Conservation (phyloP, 495 filamentous ascomycete species). For the Lasiosphaeria ovina region DNA sequence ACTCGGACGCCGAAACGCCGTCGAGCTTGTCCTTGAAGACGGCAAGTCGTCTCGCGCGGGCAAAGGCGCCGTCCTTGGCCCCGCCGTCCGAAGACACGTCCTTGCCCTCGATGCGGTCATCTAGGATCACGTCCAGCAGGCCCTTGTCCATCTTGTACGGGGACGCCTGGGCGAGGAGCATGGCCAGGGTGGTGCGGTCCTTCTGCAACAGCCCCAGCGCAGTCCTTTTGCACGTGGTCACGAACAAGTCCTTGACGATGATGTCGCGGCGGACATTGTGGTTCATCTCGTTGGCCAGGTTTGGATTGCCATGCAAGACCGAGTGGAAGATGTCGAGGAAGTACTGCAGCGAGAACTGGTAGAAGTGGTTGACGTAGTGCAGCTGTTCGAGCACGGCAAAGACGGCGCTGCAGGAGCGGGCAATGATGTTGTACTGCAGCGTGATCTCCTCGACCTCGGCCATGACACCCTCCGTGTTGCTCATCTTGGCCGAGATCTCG, state of each 20-base stretch:
- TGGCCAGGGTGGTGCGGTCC: constrained; percentile 90
- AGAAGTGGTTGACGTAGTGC: constrained; percentile 98
- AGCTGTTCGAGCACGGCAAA: constrained; percentile 96
- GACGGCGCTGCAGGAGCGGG: constrained; percentile 89
- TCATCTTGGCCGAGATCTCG: constrained; percentile 94
- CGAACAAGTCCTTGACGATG: constrained; percentile 85
- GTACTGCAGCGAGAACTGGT: constrained; percentile 97
- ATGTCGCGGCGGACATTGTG: constrained; percentile 75
- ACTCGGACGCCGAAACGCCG: constrained; percentile 57
- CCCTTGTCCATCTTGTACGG: constrained; percentile 91
- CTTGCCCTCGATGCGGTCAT: constrained; percentile 68
- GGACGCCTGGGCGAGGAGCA: constrained; percentile 90
- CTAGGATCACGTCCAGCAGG: constrained; percentile 82
- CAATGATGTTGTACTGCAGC: constrained; percentile 86
- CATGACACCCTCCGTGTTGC: constrained; percentile 97
- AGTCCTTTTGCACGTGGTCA: constrained; percentile 88
- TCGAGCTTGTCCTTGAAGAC: constrained; percentile 73
- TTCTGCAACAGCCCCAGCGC: constrained; percentile 91
- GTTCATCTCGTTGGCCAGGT: constrained; percentile 67
- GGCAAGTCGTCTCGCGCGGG: constrained; percentile 62
- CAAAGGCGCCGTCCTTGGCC: constrained; percentile 67
- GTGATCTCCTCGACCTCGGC: constrained; percentile 94
- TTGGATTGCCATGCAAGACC: constrained; percentile 79
- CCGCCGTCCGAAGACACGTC: constrained; percentile 71
- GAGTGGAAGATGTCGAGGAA: constrained; percentile 97